phyloP scores from a whole-genome alignment of 768 basidiomycete genomes.

The Multifurca ochricompacta region DNA sequence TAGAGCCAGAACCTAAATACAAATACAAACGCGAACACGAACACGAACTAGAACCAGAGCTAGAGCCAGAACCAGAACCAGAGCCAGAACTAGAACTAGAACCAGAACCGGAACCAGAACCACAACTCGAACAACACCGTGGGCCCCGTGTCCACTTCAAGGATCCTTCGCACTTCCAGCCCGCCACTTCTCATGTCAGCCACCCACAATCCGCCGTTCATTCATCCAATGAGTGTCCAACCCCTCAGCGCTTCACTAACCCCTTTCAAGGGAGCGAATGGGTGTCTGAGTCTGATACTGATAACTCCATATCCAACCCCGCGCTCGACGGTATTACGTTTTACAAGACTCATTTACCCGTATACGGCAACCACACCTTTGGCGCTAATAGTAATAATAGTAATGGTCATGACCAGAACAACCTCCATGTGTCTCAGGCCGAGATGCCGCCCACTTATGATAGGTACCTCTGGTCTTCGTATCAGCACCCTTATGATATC shows the following conservation, averaged over 20 bases:
- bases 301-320: neutral
- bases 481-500: conserved; percentile 57
- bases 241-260: conserved; percentile 14
- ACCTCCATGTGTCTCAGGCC: neutral
- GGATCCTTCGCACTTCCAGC: neutral
- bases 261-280: conserved; percentile 4
- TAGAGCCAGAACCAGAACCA: neutral
- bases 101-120: neutral
- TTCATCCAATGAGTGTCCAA: neutral
- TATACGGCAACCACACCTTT: conserved; percentile 9
- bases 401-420: neutral
- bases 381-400: neutral
- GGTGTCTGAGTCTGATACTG: too few relatives aligned
- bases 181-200: neutral
- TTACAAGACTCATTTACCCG: conserved; percentile 1
- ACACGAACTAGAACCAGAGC: neutral
- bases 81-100: neutral
- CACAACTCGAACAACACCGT: neutral
- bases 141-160: conserved; percentile 11
- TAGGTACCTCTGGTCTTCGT: conserved; percentile 45
- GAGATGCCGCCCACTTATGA: conserved; percentile 16
- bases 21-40: too few relatives aligned
- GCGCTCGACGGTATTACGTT: conserved; percentile 7
- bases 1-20: too few relatives aligned
- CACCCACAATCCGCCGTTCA: neutral